Evolutionary conservation across 2,329 filamentous ascomycete genomes (phyloP), one percentile per base, ranked within the genome.

Genomic region (Paramyrothecium roridum): DNA sequence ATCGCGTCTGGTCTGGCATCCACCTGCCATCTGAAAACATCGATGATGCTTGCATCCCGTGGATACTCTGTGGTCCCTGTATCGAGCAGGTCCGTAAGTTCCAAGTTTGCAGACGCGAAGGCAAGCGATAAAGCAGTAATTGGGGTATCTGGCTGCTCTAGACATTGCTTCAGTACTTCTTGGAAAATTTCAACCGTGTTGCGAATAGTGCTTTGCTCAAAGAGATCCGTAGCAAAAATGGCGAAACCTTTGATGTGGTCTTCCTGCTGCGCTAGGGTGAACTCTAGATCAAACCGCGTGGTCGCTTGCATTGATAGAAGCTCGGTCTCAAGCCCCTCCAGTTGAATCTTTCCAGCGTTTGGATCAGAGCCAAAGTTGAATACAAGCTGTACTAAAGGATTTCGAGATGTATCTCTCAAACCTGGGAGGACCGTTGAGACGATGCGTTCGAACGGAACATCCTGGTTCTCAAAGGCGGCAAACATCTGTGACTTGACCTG

Each of bases 371-470:
- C 53, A 3, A 59, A 23, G 13, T 53, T 53, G 33, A 61, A 56
- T 2, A 50, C 34, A 1, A 59, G 43, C 26, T 61, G 55, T 19
- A 57, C 48, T 17, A 59, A 20, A 1, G 57, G 55, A 17, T 59
- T 21, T 3, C 57, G 53, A 3, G 57, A 54, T 11, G 52, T 30
- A 40, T 61, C 52, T 21, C 51, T 19, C n/a, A 20, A 17, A 20
- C 45, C n/a, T 43, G 48, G 37, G 8, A 61, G 48, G n/a, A 13
- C 30, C n/a, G 26, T 52, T 1, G 57, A 53, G 10, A 57, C 59
- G 19, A 61, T 54, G 2, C 21, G 23, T 20, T 61, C 58, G 48
- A 62, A 62, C 10, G 61, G 56, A 3, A 61, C 57, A 30, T 63
- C 63, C 33, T 64, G 62, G 11, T 61, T 58, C 7, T 48, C 54